Percentiles rank a stretch among this genome's conserved stretches.
Conservation (phyloP, 2,329 filamentous ascomycete genomes). For the Fusarium ramigenum region DNA sequence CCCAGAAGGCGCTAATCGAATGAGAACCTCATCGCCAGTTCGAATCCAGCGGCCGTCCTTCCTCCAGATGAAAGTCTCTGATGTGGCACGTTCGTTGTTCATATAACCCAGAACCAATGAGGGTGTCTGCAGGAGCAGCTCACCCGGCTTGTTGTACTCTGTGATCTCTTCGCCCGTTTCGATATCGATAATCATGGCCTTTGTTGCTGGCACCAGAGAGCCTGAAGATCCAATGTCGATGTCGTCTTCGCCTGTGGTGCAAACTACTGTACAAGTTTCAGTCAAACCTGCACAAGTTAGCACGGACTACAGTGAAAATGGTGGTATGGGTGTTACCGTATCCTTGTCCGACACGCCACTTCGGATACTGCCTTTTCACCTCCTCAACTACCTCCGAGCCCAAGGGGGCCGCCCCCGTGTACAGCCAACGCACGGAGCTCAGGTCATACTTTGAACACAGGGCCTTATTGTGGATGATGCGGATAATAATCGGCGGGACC, state of each 20-base stretch:
- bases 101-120: rapidly evolving
- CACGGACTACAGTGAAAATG: too few species aligned
- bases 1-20: neutral
- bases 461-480: neutral
- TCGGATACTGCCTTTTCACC: neutral
- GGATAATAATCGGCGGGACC: neutral
- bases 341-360: neutral
- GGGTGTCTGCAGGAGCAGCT: rapidly evolving
- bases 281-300: neutral
- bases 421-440: neutral
- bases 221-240: neutral
- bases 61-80: rapidly evolving
- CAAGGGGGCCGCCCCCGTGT: rapidly evolving
- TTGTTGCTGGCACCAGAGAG: rapidly evolving
- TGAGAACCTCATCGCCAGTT: neutral
- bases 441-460: neutral
- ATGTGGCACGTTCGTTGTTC: neutral
- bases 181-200: neutral
- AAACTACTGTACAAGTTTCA: neutral
- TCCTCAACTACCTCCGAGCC: rapidly evolving
- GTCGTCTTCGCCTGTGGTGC: neutral
- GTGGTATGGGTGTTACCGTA: neutral
- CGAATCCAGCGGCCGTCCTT: neutral
- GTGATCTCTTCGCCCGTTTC: neutral
- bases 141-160: neutral